Base-by-base conservation (phyloP, 1,284 basidiomycete species). In the Trametes versicolor region DNA sequence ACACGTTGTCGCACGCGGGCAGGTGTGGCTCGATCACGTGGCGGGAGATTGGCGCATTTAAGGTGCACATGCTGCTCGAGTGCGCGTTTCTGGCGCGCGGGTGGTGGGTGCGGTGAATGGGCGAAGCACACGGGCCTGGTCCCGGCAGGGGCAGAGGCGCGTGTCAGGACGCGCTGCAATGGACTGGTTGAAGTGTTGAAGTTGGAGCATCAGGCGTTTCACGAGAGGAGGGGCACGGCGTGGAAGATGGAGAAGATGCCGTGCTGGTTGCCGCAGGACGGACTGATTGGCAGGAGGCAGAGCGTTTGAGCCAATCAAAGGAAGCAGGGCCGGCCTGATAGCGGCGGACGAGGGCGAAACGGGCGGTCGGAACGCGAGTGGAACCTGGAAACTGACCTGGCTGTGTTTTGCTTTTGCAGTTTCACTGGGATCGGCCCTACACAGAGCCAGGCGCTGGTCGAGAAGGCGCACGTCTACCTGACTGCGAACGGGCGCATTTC, bases 391-490 rank as follows among this genome's bases (percentile, higher is more conserved):
- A 36, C 39, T 65, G 70, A 64, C 63, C 10, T 56, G 41, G 39
- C 25, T 53, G 6, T 52, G 50, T 13, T 37, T 36, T 53, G 15
- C 73, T 70, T 71, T 69, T 66, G 66, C 77, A 93, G 93, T 76
- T 95, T 92, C 80, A 95, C 94, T 54, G 94, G 94, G 43, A 82
- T 96, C 74, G 87, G 78, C 55, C 76, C 83, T 10, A 82, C 78
- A 36, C 94, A 97, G 79, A 91, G 90, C 78, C 83, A 90, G 75
- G 84, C 82, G 62, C 77, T 98, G 78, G 84, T 88, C 29, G 89
- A 94, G 65, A 87, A 90, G 76, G 89, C 87, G 60, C 96, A 97
- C 76, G 85, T 98, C 63, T 98, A 98, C 79, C 81, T 98, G 82
- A 97, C 95, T 13, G 80, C 75, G 65, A 96, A 95, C 75, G 94